Evolutionary conservation across 208 protist genomes (phyloP).

Genomic region (Kentomonas sorsogonicus): DNA sequence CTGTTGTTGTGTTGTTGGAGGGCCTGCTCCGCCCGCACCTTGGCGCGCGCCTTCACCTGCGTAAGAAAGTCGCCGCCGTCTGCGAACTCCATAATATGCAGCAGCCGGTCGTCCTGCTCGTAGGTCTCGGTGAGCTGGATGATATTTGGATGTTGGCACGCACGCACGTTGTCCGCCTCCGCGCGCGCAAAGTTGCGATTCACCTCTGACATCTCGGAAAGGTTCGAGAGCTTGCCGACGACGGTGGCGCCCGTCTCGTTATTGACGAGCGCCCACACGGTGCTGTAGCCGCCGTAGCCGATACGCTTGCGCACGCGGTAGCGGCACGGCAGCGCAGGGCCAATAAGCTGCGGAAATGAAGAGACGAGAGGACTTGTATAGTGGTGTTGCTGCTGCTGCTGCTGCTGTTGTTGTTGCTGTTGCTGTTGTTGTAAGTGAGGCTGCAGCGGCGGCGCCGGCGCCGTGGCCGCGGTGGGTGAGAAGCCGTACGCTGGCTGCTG

Average conservation of each 20-base stretch:
- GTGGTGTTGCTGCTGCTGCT: slow-evolving; percentile 9
- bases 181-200: slow-evolving; percentile 29
- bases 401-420: neutral
- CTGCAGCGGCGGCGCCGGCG: no score
- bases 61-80: slow-evolving; percentile 69
- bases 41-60: slow-evolving; percentile 46
- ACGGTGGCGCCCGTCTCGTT: slow-evolving; percentile 39
- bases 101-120: slow-evolving; percentile 23
- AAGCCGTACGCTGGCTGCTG: neutral
- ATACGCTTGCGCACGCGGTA: slow-evolving; percentile 47
- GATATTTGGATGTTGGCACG: slow-evolving; percentile 66
- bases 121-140: slow-evolving; percentile 48
- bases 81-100: slow-evolving; percentile 74
- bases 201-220: slow-evolving; percentile 26
- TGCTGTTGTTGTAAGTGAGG: neutral
- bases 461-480: neutral
- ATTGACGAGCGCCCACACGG: slow-evolving; percentile 55
- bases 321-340: slow-evolving; percentile 29
- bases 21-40: neutral
- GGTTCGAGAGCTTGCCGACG: slow-evolving; percentile 54
- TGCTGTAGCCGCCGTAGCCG: slow-evolving; percentile 54
- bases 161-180: slow-evolving; percentile 56
- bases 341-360: slow-evolving; percentile 43
- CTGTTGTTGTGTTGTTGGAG: neutral
- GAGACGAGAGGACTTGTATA: slow-evolving; percentile 41